These are phyloP conservation scores for Linanthus parryae DNA, from an alignment of 148 eudicot species.

Conservation along the genomic window DNA sequence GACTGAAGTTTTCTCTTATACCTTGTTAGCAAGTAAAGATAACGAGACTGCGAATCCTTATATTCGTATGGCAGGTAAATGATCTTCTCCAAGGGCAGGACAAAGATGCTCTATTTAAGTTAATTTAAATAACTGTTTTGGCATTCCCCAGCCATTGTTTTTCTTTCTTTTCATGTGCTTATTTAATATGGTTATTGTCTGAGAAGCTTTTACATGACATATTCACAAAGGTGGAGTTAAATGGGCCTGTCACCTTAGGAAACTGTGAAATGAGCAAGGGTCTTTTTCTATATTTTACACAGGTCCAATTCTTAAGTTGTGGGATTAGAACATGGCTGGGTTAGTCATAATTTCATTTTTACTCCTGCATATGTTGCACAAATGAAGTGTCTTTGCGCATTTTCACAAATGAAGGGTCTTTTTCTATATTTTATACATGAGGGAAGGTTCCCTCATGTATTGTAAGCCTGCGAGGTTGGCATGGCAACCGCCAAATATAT, in stretches of 20 bases:
- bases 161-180: not conserved
- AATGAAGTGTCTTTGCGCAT: not conserved
- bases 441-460: not conserved
- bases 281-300: not conserved
- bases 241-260: not conserved
- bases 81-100: constrained; percentile 2
- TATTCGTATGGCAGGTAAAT: constrained; percentile 51
- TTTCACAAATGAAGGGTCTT: too few relatives aligned
- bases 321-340: not conserved
- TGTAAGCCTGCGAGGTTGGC: not conserved
- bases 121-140: constrained; percentile 5
- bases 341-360: not conserved
- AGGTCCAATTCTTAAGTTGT: not conserved
- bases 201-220: not conserved
- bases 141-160: not conserved
- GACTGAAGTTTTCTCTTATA: constrained; percentile 30
- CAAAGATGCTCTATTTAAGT: not conserved
- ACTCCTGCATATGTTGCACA: not conserved
- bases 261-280: not conserved
- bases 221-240: not conserved
- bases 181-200: not conserved
- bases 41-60: constrained; percentile 25
- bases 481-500: too few relatives aligned
- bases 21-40: constrained; percentile 26
- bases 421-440: too few relatives aligned